Base-by-base conservation (phyloP, 1,284 basidiomycete species). In the Tilletia indica region DNA sequence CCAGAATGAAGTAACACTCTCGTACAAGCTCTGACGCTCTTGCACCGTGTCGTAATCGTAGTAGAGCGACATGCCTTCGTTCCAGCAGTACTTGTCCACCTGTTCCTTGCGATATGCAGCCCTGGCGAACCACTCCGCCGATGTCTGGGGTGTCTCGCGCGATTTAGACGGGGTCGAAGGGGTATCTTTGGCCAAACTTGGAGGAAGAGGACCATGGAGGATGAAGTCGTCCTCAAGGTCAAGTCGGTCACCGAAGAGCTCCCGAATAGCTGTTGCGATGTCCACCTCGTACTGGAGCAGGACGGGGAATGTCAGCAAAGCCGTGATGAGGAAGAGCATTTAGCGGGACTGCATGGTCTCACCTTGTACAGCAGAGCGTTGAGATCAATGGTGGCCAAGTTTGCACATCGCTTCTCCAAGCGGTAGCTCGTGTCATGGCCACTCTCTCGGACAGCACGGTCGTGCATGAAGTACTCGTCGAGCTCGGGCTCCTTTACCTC, bases 381-480 rank as follows among this genome's bases (percentile, higher is more conserved):
- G 77, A 99, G 87, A 84, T 99, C 96, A 83, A 99, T 92, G 14
- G 96, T 99, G 6, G 91, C 95, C 49, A 99, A 89, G 86, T 98
- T 95, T 31, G 94, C 89, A 81, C 95, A 98, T 69, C 87, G 86
- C 77, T 94, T 95, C 87, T 99, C 96, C 82, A 98, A 92, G 12
- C 97, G 90, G 85, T 98, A 99, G 2, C 94, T 93, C 73, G 96
- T 99, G 85, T 99, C 96, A 86, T 99, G 96, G 39, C 96, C 96
- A 19, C 82, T 83, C 75, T 86, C 86, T 70, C 94, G 91, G 56
- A 97, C 94, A 2, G 93, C 89, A 72, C 95, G 92, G 85, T 99
- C 96, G 86, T 99, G 96, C 78, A 95, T 85, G 88, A 99, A 98
- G 87, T 98, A 99, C 80, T 94, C 94, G 86, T 99, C 96, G 4